Evolutionary conservation across 2,329 filamentous ascomycete genomes (phyloP), one percentile per base, ranked within the genome.

Genomic region (Pochonia chlamydosporia): DNA sequence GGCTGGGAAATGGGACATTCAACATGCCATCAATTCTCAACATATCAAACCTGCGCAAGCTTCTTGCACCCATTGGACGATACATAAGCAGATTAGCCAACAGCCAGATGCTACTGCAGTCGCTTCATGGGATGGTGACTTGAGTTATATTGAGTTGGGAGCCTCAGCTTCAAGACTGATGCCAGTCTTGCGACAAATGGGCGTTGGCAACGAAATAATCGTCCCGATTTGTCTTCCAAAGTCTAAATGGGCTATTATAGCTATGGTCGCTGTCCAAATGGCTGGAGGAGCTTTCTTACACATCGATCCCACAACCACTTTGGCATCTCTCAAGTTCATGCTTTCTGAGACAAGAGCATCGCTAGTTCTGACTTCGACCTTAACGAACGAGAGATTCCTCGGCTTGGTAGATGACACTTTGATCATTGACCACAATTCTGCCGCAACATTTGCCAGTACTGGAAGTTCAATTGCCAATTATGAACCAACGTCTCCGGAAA

Each of bases 161-260:
- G 13, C 2, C 13, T n/a, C 30, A n/a, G 5, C 30, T 4, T 14
- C 13, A 5, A 14, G 30, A 5, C 16, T 11, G 30, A 11, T n/a
- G 13, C 13, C 5, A n/a, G 30, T 14, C 13, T 33, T 33, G n/a
- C n/a, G n/a, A n/a, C n/a, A n/a, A n/a, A n/a, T n/a, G n/a, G n/a
- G n/a, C n/a, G n/a, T n/a, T n/a, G 30, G 30, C 2, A 14, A n/a
- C 16, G 30, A 33, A n/a, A 33, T 33, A n/a, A 10, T 33, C 16
- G 11, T 33, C 5, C 30, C 30, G 3, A 14, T 33, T 11, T 53
- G 49, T 40, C 56, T 56, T 10, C 47, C 52, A 13, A 57, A 53
- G 30, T 51, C 49, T 2, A 26, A 42, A 18, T 58, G 55, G 54
- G 47, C 44, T n/a, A 28, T 52, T 13, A 46, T 53, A 2, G 47